Evolutionary conservation across 768 basidiomycete species (phyloP).

Genomic region (Tricholoma terreum): DNA sequence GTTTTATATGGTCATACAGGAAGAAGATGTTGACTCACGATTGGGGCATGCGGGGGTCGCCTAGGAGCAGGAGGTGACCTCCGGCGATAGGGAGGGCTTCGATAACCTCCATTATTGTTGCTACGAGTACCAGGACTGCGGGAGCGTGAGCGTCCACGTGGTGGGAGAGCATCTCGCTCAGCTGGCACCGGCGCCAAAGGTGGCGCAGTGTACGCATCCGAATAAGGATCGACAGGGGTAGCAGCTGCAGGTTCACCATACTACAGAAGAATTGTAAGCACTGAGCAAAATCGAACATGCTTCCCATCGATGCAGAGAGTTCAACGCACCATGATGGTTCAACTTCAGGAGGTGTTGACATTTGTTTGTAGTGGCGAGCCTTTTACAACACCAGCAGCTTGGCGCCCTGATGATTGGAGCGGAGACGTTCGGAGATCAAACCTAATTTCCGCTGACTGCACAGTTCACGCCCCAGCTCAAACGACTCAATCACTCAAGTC

Average conservation of each 20-base stretch:
- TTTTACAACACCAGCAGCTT: slow-evolving; percentile 18
- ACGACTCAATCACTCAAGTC: slow-evolving; percentile 50
- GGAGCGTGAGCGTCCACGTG: slow-evolving; percentile 73
- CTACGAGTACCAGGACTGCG: slow-evolving; percentile 59
- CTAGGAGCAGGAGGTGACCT: slow-evolving; percentile 60
- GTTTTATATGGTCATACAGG: slow-evolving; percentile 20
- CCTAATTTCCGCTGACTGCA: slow-evolving; percentile 46
- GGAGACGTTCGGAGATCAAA: slow-evolving; percentile 48
- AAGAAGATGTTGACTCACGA: slow-evolving; percentile 46
- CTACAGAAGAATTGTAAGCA: slow-evolving; percentile 32
- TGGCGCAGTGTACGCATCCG: slow-evolving; percentile 75
- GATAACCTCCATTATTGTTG: slow-evolving; percentile 45
- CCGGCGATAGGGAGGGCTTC: slow-evolving; percentile 62
- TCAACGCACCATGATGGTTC: slow-evolving; percentile 71
- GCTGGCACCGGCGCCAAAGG: slow-evolving; percentile 47
- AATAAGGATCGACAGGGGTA: slow-evolving; percentile 72
- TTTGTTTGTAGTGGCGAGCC: slow-evolving; percentile 35
- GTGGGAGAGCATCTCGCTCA: slow-evolving; percentile 52
- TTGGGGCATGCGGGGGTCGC: slow-evolving; percentile 67
- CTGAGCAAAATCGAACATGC: slow-evolving; percentile 3
- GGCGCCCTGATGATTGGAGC: slow-evolving; percentile 26
- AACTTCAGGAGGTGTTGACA: slow-evolving; percentile 43
- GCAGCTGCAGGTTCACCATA: slow-evolving; percentile 61
- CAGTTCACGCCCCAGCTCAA: slow-evolving; percentile 60
- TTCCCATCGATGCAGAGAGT: not conserved